Conservation (phyloP, 2,329 filamentous ascomycete genomes). For the Canariomyces notabilis region DNA sequence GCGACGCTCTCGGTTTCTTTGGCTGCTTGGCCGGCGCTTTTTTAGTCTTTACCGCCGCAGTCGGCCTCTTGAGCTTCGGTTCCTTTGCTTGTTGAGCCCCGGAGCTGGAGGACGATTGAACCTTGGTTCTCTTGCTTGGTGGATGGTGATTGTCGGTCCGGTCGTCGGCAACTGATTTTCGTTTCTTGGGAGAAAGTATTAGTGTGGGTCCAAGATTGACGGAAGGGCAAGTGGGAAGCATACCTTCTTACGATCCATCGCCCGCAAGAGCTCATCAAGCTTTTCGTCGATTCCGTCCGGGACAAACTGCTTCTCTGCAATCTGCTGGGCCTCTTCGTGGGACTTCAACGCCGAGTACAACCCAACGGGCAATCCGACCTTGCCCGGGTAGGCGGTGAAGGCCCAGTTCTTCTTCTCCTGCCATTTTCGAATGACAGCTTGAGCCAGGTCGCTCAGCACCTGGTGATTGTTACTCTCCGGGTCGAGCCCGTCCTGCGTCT, state of each 20-base stretch:
- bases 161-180: constrained; percentile 48
- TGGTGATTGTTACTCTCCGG: constrained; percentile 72
- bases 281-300: constrained; percentile 70
- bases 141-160: constrained; percentile 38
- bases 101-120: constrained; percentile 17
- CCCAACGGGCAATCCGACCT: constrained; percentile 72
- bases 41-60: constrained; percentile 32
- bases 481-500: constrained; percentile 73
- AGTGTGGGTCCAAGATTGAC: not conserved
- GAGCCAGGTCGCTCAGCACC: constrained; percentile 79
- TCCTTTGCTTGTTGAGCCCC: constrained; percentile 26
- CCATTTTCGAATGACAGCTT: constrained; percentile 76
- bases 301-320: constrained; percentile 80
- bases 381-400: constrained; percentile 76
- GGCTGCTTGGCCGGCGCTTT: constrained; percentile 27
- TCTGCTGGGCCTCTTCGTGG: constrained; percentile 74
- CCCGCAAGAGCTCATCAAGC: constrained; percentile 62
- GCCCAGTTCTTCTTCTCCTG: constrained; percentile 82
- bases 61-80: constrained; percentile 29
- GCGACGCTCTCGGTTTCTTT: constrained; percentile 28
- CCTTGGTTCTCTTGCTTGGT: constrained; percentile 37
- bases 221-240: not conserved
- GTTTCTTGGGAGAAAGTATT: constrained; percentile 40
- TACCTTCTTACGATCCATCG: constrained; percentile 69
- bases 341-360: constrained; percentile 72